A percentile compares a stretch with the other conserved stretches of the same genome.
Conservation (phyloP, 805 yeast species). For the Pichia heedii region DNA sequence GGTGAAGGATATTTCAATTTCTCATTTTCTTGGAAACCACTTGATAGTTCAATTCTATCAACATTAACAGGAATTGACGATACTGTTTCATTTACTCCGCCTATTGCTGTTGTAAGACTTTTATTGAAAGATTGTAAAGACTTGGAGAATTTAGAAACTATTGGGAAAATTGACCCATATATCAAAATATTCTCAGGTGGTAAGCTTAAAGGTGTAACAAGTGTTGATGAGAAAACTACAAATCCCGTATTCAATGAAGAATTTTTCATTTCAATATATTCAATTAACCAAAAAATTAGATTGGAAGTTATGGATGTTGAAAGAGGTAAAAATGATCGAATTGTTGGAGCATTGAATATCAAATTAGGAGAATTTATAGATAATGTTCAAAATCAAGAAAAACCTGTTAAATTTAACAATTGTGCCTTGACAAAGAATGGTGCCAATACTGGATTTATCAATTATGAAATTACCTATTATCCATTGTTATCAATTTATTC, state of each 20-base stretch:
- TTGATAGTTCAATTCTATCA: slow-evolving; percentile 41
- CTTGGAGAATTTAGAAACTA: slow-evolving; percentile 48
- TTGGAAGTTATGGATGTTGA: slow-evolving; percentile 63
- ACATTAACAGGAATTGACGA: slow-evolving; percentile 27
- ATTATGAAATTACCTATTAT: slow-evolving; percentile 51
- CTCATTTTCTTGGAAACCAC: slow-evolving; percentile 62
- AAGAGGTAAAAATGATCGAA: slow-evolving; percentile 47
- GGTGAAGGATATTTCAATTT: slow-evolving; percentile 50
- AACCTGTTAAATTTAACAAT: slow-evolving; percentile 6
- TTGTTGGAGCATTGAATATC: slow-evolving; percentile 50
- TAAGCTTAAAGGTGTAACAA: slow-evolving; percentile 45
- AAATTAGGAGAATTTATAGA: slow-evolving; percentile 8
- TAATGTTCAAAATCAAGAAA: slow-evolving; percentile 9
- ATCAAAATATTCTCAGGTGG: slow-evolving; percentile 52
- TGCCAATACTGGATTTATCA: slow-evolving; percentile 36
- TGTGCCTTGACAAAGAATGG: slow-evolving; percentile 9
- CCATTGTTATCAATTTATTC: slow-evolving; percentile 60
- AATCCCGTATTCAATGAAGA: slow-evolving; percentile 55
- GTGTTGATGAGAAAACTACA: slow-evolving; percentile 41
- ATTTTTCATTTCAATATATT: slow-evolving; percentile 49
- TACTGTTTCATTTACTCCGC: slow-evolving; percentile 39
- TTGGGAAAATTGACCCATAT: slow-evolving; percentile 73
- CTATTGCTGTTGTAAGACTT: slow-evolving; percentile 60
- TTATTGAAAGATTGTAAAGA: slow-evolving; percentile 46
- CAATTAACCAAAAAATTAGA: slow-evolving; percentile 49